Base-by-base conservation (phyloP, 2,329 filamentous ascomycete species). In the Harringtonia lauricola region DNA sequence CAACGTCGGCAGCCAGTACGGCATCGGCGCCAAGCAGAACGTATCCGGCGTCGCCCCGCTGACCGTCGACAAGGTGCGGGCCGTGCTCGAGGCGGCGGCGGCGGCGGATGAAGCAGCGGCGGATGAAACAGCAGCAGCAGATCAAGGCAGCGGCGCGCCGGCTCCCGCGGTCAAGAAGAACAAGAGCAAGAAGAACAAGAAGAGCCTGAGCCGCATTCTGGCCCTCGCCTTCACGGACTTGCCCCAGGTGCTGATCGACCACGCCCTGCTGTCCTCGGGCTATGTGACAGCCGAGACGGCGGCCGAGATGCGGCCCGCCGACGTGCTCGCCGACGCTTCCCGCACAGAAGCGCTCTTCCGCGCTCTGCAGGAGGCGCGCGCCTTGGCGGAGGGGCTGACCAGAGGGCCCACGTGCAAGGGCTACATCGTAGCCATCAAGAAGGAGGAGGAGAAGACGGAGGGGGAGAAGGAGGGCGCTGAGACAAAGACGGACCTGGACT, bases 211-310 rank as follows among this genome's bases (percentile, higher is more conserved):
- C 45, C 89, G 84, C 60, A 83, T 86, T 3, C 64, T 98, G 42
- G 86, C 87, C 0, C 75, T 83, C 13, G 86, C 84, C 1, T 90
- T 96, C 44, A 86, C 84, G 0, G 92, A 98, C 58, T 79, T 90
- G 43, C 88, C 92, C 2, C 89, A 92, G 0, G 77, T 92, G 43
- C 65, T 98, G 7, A 71, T 96, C 17, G 90, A 96, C 48, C 89
- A 96, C 65, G 82, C 80, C 2, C 77, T 98, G 22, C 34, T 49
- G 57, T 73, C 79, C 29, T 66, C 77, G 2, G 76, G 76, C 1
- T 86, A 94, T 49, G 83, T 95, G 58, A 70, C 80, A 1, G 71
- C 73, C 2, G 62, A 75, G 3, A 36, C 39, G 4, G 30, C 34
- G 21, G 38, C 24, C 30, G 21, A 13, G 7, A 34, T 41, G 9